Evolutionary conservation across 441 rosid species (phyloP), one percentile per base, ranked within the genome.

Genomic region (Populus hybrid): DNA sequence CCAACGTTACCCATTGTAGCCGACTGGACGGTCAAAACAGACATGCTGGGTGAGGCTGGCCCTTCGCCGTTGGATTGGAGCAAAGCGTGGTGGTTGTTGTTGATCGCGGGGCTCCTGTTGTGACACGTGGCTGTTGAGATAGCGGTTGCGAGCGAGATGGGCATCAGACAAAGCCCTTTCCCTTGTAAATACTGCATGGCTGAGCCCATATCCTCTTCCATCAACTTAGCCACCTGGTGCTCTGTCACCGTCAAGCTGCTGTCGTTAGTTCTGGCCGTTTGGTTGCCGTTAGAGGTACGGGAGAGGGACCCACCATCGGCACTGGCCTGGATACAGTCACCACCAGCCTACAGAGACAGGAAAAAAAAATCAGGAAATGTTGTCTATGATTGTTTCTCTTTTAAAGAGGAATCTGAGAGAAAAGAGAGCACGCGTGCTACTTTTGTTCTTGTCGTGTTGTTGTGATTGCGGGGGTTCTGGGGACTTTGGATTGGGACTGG

Each of bases 111-210:
- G 75, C 64, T 78, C 75, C 91, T 82, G 76, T 84, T 73, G 74
- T 83, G 89, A 80, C 89, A 89, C 23, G 95, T 87, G 88, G 93
- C 85, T 4, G 95, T 86, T 2, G 99, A 93, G 56, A 93, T 90
- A 4, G 94, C 89, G 20, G 94, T 85, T 78, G 98, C 98, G 7
- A 95, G 92, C 0, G 98, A 93, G 75, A 95, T 95, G 2, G 99
- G 99, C 99, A 95, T 95, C 26, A 95, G 92, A 81, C 99, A 95
- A 1, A 95, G 94, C 4, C 99, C 99, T 79, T 95, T 93, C 53
- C 98, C 98, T 81, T 95, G 99, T 45, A 93, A 85, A 79, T 92
- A 95, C 76, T 95, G 98, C 99, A 95, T 95, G 77, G 99, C 99
- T 12, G 98, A 87, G 28, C 98, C 98, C 99, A 93, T 93, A 75